These are phyloP conservation scores for Chrysosporium keratinophilum DNA, from an alignment of 2,329 filamentous ascomycete genomes.

Conservation along the genomic window DNA sequence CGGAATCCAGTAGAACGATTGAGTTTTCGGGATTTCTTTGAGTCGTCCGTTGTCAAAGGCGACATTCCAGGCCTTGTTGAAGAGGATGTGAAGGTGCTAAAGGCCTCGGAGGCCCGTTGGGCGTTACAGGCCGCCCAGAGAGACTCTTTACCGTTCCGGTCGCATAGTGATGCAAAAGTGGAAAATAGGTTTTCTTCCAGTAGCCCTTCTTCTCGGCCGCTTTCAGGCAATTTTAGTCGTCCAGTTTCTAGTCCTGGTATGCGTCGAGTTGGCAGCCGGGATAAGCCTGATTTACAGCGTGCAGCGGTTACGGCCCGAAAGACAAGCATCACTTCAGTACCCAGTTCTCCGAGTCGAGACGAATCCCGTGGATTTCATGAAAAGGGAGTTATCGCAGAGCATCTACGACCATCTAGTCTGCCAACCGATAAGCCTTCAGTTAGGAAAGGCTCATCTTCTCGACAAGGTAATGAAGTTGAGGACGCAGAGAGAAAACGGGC, in stretches of 20 bases:
- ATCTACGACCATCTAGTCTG: constrained; percentile 36
- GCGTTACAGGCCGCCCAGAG: neutral
- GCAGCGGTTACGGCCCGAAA: constrained; percentile 24
- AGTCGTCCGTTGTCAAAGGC: constrained; percentile 58
- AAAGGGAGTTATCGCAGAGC: constrained; percentile 41
- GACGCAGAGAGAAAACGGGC: constrained; percentile 50
- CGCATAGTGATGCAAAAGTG: neutral
- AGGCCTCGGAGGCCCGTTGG: neutral
- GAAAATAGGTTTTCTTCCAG: neutral
- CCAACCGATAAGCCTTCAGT: constrained; percentile 39
- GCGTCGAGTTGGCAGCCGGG: constrained; percentile 28
- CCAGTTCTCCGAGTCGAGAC: constrained; percentile 34
- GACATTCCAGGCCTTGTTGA: constrained; percentile 72
- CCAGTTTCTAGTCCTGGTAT: constrained; percentile 20
- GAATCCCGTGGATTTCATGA: constrained; percentile 40
- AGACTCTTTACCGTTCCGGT: neutral
- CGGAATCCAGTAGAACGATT: constrained; percentile 75
- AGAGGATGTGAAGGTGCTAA: constrained; percentile 47
- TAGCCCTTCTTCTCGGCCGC: constrained; percentile 20
- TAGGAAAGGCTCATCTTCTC: constrained; percentile 22
- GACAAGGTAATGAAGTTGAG: constrained; percentile 24
- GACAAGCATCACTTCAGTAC: constrained; percentile 27
- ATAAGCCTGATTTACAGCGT: constrained; percentile 25
- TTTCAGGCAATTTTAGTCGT: constrained; percentile 23
- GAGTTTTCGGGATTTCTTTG: constrained; percentile 78